Evolutionary conservation across 345 rosid species (phyloP).

Genomic region (Passiflora organensis): DNA sequence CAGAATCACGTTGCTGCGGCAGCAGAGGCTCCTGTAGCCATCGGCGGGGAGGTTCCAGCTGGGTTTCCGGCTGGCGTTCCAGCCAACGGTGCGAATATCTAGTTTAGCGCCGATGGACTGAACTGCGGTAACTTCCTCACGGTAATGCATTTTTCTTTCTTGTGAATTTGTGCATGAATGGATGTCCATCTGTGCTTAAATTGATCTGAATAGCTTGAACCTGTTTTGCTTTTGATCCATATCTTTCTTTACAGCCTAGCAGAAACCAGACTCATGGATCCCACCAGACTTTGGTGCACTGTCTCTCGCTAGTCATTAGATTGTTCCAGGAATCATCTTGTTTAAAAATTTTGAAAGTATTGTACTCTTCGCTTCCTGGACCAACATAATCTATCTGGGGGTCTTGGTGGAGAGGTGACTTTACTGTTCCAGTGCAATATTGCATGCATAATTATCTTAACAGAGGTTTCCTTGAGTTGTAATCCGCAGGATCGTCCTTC

Average conservation of each 20-base stretch:
- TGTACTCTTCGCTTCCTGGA: not conserved
- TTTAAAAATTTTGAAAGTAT: not conserved
- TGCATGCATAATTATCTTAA: not conserved
- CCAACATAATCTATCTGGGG: not conserved
- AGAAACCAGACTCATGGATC: too few species aligned
- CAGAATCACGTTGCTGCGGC: conserved; percentile 24
- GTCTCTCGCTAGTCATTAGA: too few species aligned
- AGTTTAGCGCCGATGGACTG: conserved; percentile 66
- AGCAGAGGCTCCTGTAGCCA: conserved; percentile 23
- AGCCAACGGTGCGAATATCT: conserved; percentile 51
- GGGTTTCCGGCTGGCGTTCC: conserved; percentile 39
- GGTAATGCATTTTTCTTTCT: too few species aligned
- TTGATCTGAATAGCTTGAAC: too few species aligned
- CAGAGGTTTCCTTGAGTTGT: not conserved
- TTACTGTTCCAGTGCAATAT: not conserved
- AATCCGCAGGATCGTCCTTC: conserved; percentile 18
- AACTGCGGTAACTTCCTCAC: conserved; percentile 58
- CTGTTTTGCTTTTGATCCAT: too few species aligned
- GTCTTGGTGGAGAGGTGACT: not conserved
- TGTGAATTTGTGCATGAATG: too few species aligned
- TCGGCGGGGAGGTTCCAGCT: conserved; percentile 51
- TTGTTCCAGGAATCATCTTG: too few species aligned
- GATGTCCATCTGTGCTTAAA: too few species aligned
- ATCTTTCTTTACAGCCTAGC: too few species aligned
- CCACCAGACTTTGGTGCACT: too few species aligned